Percentiles rank a stretch among this genome's conserved stretches.
Conservation (phyloP, 1,284 basidiomycete genomes). For the Vanrija humicola region DNA sequence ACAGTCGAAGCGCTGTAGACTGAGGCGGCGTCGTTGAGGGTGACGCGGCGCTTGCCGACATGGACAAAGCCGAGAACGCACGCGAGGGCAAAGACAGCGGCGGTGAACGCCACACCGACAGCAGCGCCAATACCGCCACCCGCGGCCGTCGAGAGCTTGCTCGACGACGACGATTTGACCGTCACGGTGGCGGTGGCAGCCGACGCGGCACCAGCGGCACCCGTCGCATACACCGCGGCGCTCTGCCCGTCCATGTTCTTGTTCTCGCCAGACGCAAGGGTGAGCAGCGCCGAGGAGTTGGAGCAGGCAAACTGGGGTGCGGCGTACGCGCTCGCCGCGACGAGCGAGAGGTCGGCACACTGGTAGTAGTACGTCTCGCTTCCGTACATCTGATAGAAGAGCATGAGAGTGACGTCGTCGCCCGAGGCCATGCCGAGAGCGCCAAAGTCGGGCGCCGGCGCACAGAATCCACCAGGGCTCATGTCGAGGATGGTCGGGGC, state of each 20-base stretch:
- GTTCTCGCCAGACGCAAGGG: not conserved
- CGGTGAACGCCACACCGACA: not conserved
- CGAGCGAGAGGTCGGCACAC: not conserved
- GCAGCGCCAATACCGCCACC: not conserved
- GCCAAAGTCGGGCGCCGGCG: not conserved
- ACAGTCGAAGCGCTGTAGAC: not conserved
- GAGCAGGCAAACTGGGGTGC: not conserved
- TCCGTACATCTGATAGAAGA: not conserved
- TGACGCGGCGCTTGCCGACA: not conserved
- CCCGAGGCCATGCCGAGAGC: not conserved
- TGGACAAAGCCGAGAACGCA: not conserved
- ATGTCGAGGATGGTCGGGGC: not conserved
- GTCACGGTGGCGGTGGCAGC: not conserved
- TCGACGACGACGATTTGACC: not conserved
- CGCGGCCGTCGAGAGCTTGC: not conserved
- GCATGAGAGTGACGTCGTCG: conserved; percentile 2
- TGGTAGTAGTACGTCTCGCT: not conserved
- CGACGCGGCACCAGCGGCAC: not conserved
- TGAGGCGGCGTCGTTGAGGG: not conserved
- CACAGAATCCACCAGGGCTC: not conserved
- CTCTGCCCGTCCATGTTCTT: not conserved
- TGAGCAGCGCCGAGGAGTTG: not conserved
- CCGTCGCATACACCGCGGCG: not conserved
- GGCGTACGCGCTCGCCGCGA: not conserved
- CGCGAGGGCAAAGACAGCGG: not conserved